A percentile compares a stretch with the other conserved stretches of the same genome.
These are phyloP conservation scores for Gracilaria caudata DNA, from an alignment of 23 red algal genomes.

Conservation along the genomic window DNA sequence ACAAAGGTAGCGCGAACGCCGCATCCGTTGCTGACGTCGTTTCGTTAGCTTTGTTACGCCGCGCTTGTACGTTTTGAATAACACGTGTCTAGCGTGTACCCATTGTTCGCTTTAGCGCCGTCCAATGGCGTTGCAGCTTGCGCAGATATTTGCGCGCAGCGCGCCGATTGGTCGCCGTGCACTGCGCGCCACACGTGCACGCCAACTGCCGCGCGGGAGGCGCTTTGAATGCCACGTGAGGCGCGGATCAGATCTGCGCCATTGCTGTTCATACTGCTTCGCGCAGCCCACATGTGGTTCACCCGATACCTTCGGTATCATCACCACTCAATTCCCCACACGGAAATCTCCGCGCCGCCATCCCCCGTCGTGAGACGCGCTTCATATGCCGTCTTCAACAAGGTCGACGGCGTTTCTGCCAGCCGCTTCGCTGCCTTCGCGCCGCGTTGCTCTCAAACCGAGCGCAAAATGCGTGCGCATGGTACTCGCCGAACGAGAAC, in stretches of 20 bases:
- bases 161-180: neutral
- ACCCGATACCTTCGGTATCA: too few species aligned
- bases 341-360: too few species aligned
- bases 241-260: neutral
- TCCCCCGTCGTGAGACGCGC: too few species aligned
- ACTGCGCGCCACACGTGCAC: neutral
- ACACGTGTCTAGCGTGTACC: too few species aligned
- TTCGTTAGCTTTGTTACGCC: neutral
- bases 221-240: neutral
- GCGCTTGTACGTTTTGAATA: neutral
- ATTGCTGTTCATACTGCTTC: neutral
- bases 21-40: neutral
- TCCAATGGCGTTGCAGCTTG: neutral
- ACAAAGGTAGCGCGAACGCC: too few species aligned
- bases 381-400: neutral
- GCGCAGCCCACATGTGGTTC: too few species aligned
- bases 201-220: neutral
- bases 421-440: neutral
- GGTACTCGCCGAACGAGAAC: conserved; percentile 4
- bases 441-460: neutral
- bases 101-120: too few species aligned
- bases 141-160: neutral
- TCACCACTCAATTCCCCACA: too few species aligned
- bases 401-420: neutral
- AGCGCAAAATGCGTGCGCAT: neutral